These are phyloP conservation scores for Hyphopichia wangnamkhiaoensis DNA, from an alignment of 1,139 yeast species.

Conservation along the genomic window DNA sequence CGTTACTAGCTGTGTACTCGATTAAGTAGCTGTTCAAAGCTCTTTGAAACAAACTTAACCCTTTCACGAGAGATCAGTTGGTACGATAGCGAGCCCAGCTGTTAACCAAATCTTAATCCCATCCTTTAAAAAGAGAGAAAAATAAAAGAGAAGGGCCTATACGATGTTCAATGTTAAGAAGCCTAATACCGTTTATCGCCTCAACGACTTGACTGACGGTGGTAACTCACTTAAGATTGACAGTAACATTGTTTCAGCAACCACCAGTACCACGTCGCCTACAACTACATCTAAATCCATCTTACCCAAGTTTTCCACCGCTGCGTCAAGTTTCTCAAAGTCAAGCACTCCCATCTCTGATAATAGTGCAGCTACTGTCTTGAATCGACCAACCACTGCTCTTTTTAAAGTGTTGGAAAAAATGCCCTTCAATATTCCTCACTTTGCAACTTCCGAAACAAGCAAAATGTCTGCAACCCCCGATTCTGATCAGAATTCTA, in stretches of 20 bases:
- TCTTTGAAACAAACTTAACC: no score
- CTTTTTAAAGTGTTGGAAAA: conserved; percentile 30
- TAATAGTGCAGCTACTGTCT: background rate
- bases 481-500: background rate
- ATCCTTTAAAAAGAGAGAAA: no score
- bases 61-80: no score
- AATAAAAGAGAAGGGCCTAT: no score
- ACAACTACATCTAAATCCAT: background rate
- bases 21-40: no score
- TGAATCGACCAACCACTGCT: conserved; percentile 33
- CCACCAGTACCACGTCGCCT: background rate
- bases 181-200: background rate
- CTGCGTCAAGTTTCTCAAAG: conserved; percentile 7
- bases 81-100: no score
- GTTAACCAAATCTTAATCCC: no score
- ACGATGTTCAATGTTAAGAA: background rate
- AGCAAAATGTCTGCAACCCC: background rate
- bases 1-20: no score
- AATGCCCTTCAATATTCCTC: conserved; percentile 2
- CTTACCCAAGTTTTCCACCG: conserved; percentile 9
- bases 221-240: background rate
- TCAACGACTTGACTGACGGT: background rate
- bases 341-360: background rate
- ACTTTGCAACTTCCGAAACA: background rate
- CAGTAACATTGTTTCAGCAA: background rate